A percentile compares a stretch with the other conserved stretches of the same genome.
These are phyloP conservation scores for Geotrichum bryndzae DNA, from an alignment of 1,139 yeast genomes.

Conservation along the genomic window DNA sequence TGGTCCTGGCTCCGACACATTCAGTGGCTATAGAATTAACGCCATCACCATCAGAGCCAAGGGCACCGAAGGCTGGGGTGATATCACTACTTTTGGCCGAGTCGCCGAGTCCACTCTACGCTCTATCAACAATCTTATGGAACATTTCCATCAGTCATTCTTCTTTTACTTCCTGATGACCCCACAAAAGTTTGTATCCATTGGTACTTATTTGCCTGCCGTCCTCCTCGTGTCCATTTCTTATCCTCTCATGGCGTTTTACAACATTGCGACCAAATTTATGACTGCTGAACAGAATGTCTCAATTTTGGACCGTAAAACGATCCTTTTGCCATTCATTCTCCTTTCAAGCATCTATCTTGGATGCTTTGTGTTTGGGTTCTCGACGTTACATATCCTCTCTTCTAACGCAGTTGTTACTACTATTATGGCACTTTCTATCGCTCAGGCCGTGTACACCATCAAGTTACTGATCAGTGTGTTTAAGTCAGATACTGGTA, in stretches of 20 bases:
- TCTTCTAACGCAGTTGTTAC: constrained; percentile 18
- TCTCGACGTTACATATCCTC: constrained; percentile 19
- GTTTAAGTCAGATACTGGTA: not conserved
- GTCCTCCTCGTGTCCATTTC: constrained; percentile 69
- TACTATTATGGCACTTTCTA: constrained; percentile 15
- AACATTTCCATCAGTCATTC: constrained; percentile 94
- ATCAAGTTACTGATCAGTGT: not conserved
- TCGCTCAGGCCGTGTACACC: constrained; percentile 1
- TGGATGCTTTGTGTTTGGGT: constrained; percentile 21
- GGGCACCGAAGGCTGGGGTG: constrained; percentile 54
- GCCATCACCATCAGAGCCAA: constrained; percentile 73
- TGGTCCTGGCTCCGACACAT: constrained; percentile 74
- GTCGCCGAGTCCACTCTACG: constrained; percentile 81
- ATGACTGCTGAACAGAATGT: constrained; percentile 12
- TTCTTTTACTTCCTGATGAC: constrained; percentile 83
- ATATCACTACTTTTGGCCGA: constrained; percentile 89
- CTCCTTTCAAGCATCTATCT: constrained; percentile 25
- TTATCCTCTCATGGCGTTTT: constrained; percentile 65
- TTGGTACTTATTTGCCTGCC: constrained; percentile 88
- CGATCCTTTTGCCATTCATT: constrained; percentile 20
- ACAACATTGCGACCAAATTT: constrained; percentile 31
- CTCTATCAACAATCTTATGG: constrained; percentile 84
- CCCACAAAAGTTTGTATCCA: constrained; percentile 77
- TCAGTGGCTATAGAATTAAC: constrained; percentile 95
- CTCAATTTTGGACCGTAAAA: constrained; percentile 7